Percentiles rank a stretch among this genome's conserved stretches.
phyloP scores from a whole-genome alignment of 805 yeast genomes.

The Wickerhamomyces kurtzmanii region DNA sequence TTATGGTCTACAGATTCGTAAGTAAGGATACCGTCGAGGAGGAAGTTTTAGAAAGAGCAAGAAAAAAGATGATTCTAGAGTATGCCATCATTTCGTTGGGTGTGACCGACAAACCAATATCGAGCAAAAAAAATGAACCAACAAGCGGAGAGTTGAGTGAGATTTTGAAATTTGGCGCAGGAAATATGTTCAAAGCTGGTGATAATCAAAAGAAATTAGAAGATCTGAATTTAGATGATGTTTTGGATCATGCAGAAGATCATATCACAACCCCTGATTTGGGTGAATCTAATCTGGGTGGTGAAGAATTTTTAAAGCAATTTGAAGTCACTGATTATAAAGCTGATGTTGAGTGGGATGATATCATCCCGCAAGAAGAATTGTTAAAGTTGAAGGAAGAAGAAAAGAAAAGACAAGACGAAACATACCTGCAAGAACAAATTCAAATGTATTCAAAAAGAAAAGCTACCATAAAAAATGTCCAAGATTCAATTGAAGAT shows the following conservation, averaged over 20 bases:
- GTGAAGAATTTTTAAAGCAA: constrained; percentile 94
- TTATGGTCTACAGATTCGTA: constrained; percentile 95
- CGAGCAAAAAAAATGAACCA: constrained; percentile 59
- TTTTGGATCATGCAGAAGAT: constrained; percentile 93
- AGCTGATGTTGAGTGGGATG: constrained; percentile 99
- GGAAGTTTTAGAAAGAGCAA: constrained; percentile 91
- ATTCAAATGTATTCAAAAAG: constrained; percentile 80
- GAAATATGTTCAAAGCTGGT: constrained; percentile 92
- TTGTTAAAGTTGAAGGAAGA: constrained; percentile 81
- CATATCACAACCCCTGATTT: constrained; percentile 93
- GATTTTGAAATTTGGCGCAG: constrained; percentile 96
- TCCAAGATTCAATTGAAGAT: constrained; percentile 34
- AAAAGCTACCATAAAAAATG: constrained; percentile 59
- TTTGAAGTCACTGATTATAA: constrained; percentile 98
- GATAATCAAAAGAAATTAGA: constrained; percentile 95
- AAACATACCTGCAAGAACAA: constrained; percentile 79
- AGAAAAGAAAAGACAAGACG: constrained; percentile 80
- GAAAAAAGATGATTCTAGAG: constrained; percentile 96
- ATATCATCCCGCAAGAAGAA: constrained; percentile 94
- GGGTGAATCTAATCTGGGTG: constrained; percentile 96
- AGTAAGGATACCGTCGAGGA: constrained; percentile 98
- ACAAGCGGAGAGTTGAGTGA: constrained; percentile 79
- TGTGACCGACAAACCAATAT: constrained; percentile 62
- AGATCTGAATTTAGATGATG: constrained; percentile 91
- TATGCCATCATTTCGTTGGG: constrained; percentile 96